Base-by-base conservation (phyloP, 805 yeast species). In the Lipomyces mesembrius region DNA sequence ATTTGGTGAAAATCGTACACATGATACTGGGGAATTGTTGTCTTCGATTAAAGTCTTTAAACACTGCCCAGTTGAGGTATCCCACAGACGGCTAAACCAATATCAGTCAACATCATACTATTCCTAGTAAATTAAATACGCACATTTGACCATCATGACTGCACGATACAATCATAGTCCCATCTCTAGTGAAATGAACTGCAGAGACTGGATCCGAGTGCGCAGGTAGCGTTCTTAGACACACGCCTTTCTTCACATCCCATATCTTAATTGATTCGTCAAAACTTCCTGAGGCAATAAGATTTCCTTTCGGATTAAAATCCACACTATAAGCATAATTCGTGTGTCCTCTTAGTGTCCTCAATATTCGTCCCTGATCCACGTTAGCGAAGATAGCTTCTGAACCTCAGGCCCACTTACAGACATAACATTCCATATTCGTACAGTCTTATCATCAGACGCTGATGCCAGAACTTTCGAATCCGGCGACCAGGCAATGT, bases 181-280 rank as follows among this genome's bases (percentile, higher is more conserved):
- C 92, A 72, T 90, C 97, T 64, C 85, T 87, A 1, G 90, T 85
- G 59, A 94, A 79, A 73, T 91, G 88, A 1, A 93, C 80, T 0
- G 91, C 83, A 27, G 91, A 86, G 1, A 95, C 90, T 0, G 98
- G 96, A 72, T 92, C 98, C 0, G 96, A 86, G 78, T 94, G 99
- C 0, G 98, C 98, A 52, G 96, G 89, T 60, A 94, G 79, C 0
- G 96, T 91, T 74, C 89, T 87, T 72, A 92, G 79, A 64, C 90
- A 84, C 52, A 83, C 83, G 0, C 96, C 96, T 22, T 85, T 80
- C 39, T 82, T 80, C 1, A 89, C 84, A 77, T 94, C 97, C 99
- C 99, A 94, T 1, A 94, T 83, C 61, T 93, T 84, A 17, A 95
- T 88, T 61, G 94, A 91, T 75, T 94, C 98, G 77, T 94, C 99